Conservation (phyloP, 2,329 filamentous ascomycete species). For the Uncinocarpus reesii region DNA sequence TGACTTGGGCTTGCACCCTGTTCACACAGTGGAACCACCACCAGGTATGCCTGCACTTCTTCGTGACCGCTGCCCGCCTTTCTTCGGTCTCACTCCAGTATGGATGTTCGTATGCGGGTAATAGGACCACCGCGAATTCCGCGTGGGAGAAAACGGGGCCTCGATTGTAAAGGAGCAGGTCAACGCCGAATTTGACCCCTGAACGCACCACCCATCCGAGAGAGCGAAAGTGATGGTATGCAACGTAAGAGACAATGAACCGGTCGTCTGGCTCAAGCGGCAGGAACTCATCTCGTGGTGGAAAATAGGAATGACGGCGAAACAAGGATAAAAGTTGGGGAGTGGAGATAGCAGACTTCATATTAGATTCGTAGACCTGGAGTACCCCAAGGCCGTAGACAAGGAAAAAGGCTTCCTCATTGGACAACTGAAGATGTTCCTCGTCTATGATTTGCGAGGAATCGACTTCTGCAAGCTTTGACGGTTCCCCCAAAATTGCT, state of each 20-base stretch:
- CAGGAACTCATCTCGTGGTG: slow-evolving; percentile 39
- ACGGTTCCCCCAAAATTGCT: slow-evolving; percentile 32
- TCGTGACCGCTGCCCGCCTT: slow-evolving; percentile 43
- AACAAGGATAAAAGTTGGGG: slow-evolving; percentile 56
- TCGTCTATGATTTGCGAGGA: slow-evolving; percentile 37
- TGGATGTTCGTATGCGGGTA: slow-evolving; percentile 67
- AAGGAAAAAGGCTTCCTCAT: slow-evolving; percentile 88
- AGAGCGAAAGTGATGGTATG: slow-evolving; percentile 93
- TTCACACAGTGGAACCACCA: slow-evolving; percentile 70
- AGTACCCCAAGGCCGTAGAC: slow-evolving; percentile 69
- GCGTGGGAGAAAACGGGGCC: slow-evolving; percentile 92
- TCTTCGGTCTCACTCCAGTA: slow-evolving; percentile 53
- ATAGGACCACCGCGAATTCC: slow-evolving; percentile 75
- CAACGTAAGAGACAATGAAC: slow-evolving; percentile 77
- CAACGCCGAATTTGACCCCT: slow-evolving; percentile 88
- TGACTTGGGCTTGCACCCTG: slow-evolving; percentile 76
- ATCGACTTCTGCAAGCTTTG: slow-evolving; percentile 14
- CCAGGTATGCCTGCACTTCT: slow-evolving; percentile 36
- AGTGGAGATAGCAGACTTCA: slow-evolving; percentile 39
- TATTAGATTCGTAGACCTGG: slow-evolving; percentile 40
- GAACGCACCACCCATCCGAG: slow-evolving; percentile 88
- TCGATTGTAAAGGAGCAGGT: slow-evolving; percentile 87
- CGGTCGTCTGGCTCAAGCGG: slow-evolving; percentile 62
- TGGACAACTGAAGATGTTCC: slow-evolving; percentile 85
- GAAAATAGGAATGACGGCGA: slow-evolving; percentile 59